Conservation (phyloP, 805 yeast genomes). For the Kregervanrija pseudodelftensis region DNA sequence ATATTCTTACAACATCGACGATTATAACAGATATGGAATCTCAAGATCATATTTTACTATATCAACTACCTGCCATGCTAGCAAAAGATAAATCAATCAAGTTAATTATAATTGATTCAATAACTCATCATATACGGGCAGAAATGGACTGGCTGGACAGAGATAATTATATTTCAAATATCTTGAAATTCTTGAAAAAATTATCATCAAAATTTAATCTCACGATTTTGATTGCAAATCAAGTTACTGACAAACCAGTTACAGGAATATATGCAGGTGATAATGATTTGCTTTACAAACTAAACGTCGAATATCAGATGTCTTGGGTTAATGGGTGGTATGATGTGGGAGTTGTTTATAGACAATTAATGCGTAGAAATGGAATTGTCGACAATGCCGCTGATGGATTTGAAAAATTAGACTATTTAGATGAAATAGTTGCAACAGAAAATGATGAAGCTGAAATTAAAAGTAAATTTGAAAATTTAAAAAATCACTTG, state of each 20-base stretch:
- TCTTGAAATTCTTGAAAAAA: conserved; percentile 41
- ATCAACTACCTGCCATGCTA: conserved; percentile 59
- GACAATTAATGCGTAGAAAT: conserved; percentile 19
- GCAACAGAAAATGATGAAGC: conserved; percentile 13
- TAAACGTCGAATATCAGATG: conserved; percentile 54
- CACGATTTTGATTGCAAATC: conserved; percentile 70
- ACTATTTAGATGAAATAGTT: conserved; percentile 12
- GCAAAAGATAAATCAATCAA: conserved; percentile 35
- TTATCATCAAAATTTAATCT: conserved; percentile 42
- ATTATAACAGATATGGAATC: conserved; percentile 48
- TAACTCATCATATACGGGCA: conserved; percentile 72
- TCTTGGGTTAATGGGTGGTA: conserved; percentile 79
- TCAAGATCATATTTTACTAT: conserved; percentile 64
- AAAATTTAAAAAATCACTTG: conserved; percentile 20
- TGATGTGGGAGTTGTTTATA: conserved; percentile 24
- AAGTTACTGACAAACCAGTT: conserved; percentile 59
- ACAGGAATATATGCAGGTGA: conserved; percentile 20
- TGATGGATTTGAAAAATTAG: conserved; percentile 11
- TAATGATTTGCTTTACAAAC: conserved; percentile 28
- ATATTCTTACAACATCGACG: conserved; percentile 24
- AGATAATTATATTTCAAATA: conserved; percentile 33
- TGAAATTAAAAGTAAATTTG: background rate
- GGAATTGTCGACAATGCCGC: conserved; percentile 11
- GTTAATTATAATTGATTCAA: conserved; percentile 69
- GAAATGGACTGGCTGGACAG: conserved; percentile 43